phyloP scores from a whole-genome alignment of 2,329 filamentous ascomycete genomes.

The Mycosphaerelloides madeirae region DNA sequence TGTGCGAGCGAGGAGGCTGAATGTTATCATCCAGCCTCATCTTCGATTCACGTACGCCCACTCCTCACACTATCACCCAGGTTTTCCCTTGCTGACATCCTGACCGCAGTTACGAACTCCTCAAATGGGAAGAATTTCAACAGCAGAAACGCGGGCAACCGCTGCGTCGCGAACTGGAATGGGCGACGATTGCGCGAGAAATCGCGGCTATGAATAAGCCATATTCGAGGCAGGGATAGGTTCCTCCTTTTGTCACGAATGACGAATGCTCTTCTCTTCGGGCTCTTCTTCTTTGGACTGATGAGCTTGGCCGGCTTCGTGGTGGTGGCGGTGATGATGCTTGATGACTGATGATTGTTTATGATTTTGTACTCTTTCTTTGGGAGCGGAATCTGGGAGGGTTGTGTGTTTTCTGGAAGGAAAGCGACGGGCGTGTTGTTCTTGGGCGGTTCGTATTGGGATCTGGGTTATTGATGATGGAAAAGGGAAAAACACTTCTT shows the following conservation, averaged over 20 bases:
- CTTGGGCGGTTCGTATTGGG: too few relatives aligned
- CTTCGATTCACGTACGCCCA: slow-evolving; percentile 70
- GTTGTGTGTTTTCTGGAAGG: neutral
- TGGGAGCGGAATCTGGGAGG: neutral
- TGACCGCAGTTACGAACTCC: slow-evolving; percentile 63
- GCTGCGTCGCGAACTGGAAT: slow-evolving; percentile 77
- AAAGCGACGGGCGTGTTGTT: neutral
- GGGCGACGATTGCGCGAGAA: slow-evolving; percentile 80
- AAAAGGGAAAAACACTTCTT: too few relatives aligned
- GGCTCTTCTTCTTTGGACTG: neutral
- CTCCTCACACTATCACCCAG: neutral
- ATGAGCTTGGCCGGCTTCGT: neutral
- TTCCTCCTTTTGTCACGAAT: neutral
- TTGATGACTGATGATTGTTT: neutral
- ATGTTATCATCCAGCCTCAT: slow-evolving; percentile 98
- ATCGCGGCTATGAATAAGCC: slow-evolving; percentile 95
- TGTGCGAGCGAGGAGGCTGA: slow-evolving; percentile 83
- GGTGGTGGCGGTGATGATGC: neutral
- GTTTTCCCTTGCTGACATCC: slow-evolving; percentile 1
- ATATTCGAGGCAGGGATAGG: slow-evolving; percentile 62
- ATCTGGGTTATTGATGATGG: too few relatives aligned
- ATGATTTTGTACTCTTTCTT: neutral
- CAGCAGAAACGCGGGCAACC: slow-evolving; percentile 51
- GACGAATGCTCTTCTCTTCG: too few relatives aligned
- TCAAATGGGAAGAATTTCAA: slow-evolving; percentile 89